These are phyloP conservation scores for Chiua virens DNA, from an alignment of 768 basidiomycete species.

Conservation along the genomic window DNA sequence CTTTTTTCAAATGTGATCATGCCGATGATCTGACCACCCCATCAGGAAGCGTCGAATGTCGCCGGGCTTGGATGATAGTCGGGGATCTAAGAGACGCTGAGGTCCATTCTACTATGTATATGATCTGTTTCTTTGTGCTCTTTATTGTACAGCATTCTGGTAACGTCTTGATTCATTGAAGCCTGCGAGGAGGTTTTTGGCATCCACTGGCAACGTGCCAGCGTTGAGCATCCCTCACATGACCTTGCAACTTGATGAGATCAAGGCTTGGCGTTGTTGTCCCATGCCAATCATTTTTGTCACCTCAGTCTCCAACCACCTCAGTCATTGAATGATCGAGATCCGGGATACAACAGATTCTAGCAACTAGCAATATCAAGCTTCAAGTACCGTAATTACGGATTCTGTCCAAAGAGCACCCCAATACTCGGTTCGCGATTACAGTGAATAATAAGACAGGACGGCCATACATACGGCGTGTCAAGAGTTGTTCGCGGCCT, in stretches of 20 bases:
- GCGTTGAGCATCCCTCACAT: too few species aligned
- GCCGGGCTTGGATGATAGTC: slow-evolving; percentile 64
- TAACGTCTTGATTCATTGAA: slow-evolving; percentile 6
- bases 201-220: too few species aligned
- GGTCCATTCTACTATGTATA: slow-evolving; percentile 31
- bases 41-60: slow-evolving; percentile 72
- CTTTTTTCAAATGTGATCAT: not conserved
- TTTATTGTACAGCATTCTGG: slow-evolving; percentile 28
- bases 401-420: too few species aligned
- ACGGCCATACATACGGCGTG: slow-evolving; percentile 13
- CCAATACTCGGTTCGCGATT: slow-evolving; percentile 8
- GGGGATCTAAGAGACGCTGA: slow-evolving; percentile 73
- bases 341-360: too few species aligned
- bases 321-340: too few species aligned
- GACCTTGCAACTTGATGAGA: too few species aligned
- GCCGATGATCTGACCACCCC: slow-evolving; percentile 2
- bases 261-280: too few species aligned
- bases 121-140: slow-evolving; percentile 6
- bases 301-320: too few species aligned
- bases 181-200: not conserved
- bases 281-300: too few species aligned
- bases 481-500: slow-evolving; percentile 32
- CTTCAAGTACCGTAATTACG: too few species aligned
- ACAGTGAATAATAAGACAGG: slow-evolving; percentile 24
- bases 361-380: too few species aligned